These are phyloP conservation scores for Pythium utonaiense DNA, from an alignment of 352 stramenopile genomes.

Conservation along the genomic window DNA sequence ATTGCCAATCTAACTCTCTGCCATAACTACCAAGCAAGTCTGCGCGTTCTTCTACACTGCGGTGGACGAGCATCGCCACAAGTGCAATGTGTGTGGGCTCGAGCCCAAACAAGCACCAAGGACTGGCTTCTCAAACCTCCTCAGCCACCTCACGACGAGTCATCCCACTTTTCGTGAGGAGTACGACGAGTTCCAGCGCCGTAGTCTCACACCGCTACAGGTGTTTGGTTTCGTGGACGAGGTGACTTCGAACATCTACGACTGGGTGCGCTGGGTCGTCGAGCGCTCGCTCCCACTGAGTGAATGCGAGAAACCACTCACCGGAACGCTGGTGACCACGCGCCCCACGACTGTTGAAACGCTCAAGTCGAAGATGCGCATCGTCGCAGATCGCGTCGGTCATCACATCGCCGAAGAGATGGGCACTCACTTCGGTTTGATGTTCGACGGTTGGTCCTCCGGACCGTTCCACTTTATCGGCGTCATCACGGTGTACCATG, in stretches of 20 bases:
- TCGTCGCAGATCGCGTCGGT: slow-evolving; percentile 1
- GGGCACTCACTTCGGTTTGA: slow-evolving; percentile 14
- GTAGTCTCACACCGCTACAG: slow-evolving; percentile 8
- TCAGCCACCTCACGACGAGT: too few species aligned
- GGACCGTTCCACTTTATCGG: slow-evolving; percentile 14
- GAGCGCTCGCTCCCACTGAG: slow-evolving; percentile 1
- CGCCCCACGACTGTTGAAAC: not conserved
- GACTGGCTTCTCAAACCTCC: too few species aligned
- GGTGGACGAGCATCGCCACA: too few species aligned
- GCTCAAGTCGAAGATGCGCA: slow-evolving; percentile 13
- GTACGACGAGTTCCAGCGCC: slow-evolving; percentile 12
- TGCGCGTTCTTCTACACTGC: too few species aligned
- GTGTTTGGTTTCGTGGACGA: slow-evolving; percentile 21
- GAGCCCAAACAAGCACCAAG: too few species aligned
- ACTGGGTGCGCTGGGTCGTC: not conserved
- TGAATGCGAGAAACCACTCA: not conserved
- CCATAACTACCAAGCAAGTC: too few species aligned
- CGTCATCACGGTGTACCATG: slow-evolving; percentile 11
- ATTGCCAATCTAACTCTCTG: too few species aligned
- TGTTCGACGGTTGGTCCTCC: slow-evolving; percentile 21
- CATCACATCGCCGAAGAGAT: slow-evolving; percentile 8
- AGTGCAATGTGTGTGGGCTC: too few species aligned
- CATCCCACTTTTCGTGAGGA: too few species aligned
- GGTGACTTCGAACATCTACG: slow-evolving; percentile 14
- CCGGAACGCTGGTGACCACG: not conserved